A percentile compares a stretch with the other conserved stretches of the same genome.
Evolutionary conservation across 768 basidiomycete species (phyloP).

Genomic region (Collybia mongolica): DNA sequence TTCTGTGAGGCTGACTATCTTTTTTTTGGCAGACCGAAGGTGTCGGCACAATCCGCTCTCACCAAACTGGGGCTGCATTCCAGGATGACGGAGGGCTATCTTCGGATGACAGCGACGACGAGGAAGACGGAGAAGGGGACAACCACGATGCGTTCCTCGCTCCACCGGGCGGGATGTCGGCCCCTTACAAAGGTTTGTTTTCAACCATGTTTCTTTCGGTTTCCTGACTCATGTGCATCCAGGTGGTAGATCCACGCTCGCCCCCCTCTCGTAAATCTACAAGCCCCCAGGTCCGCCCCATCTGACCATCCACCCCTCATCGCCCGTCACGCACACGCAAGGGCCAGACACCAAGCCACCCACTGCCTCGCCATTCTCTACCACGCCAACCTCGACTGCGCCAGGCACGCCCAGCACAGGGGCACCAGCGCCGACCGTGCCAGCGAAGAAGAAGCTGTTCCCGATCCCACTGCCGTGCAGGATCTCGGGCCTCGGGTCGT

Average conservation of each 20-base stretch:
- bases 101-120: conserved; percentile 34
- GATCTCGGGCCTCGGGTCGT: conserved; percentile 2
- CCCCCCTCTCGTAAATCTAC: background rate
- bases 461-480: conserved; percentile 4
- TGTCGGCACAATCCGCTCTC: conserved; percentile 77
- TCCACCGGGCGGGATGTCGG: no score
- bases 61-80: conserved; percentile 50
- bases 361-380: background rate
- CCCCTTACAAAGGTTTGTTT: background rate
- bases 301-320: conserved; percentile 3
- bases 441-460: conserved; percentile 2
- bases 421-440: background rate
- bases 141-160: conserved; percentile 18
- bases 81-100: conserved; percentile 81
- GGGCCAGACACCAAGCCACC: background rate
- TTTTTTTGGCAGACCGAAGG: conserved; percentile 67
- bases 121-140: conserved; percentile 29
- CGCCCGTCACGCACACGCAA: no score
- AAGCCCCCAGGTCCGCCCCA: background rate
- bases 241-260: conserved; percentile 5
- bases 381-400: background rate
- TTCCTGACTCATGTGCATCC: background rate
- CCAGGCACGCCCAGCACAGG: background rate
- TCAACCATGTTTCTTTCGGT: no score
- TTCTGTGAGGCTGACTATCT: background rate